Evolutionary conservation across 1,139 yeast genomes (phyloP), one percentile per base, ranked within the genome.

Genomic region (Sugiyamaella novakii): DNA sequence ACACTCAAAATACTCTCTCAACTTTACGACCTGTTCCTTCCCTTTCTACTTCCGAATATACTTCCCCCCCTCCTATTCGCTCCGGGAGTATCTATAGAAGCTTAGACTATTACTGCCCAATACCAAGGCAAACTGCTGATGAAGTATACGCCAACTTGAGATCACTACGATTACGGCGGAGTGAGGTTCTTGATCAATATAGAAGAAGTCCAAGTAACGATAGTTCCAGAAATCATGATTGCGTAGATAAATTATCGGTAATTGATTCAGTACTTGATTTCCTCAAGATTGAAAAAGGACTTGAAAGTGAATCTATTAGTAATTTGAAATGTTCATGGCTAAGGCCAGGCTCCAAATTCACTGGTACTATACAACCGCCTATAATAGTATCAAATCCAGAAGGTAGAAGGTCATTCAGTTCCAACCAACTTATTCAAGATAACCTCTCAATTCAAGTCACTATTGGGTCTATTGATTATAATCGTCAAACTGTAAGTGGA

Each of bases 61-160:
- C 25, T 8, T 22, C 25, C 25, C 25, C 25, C 5, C 21, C 27
- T 29, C 33, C 12, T 12, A 28, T n/a, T 11, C 29, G 29, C 7
- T 12, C n/a, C 17, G 22, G 34, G 14, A 38, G n/a, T 39, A 17
- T 19, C 12, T 39, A 42, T 24, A 12, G 25, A 15, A 38, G 34
- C 8, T 17, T 29, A n/a, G 43, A 33, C 24, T 36, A 42, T 24
- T 42, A 42, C 19, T 42, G 46, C 24, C 46, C 45, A 30, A 22
- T 41, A 22, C 45, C 46, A 33, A 42, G 46, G 24, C 46, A 42
- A 18, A 42, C 46, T 11, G 33, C 46, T 11, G 39, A 42, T 12
- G 46, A 42, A 42, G 18, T 42, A 21, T 42, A 42, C 24, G 46
- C 39, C n/a, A 42, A 42, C 18, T 29, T 42, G 6, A 11, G 46